A percentile compares a stretch with the other conserved stretches of the same genome.
phyloP scores from a whole-genome alignment of 2,329 filamentous ascomycete species.

The Microsporum canis region DNA sequence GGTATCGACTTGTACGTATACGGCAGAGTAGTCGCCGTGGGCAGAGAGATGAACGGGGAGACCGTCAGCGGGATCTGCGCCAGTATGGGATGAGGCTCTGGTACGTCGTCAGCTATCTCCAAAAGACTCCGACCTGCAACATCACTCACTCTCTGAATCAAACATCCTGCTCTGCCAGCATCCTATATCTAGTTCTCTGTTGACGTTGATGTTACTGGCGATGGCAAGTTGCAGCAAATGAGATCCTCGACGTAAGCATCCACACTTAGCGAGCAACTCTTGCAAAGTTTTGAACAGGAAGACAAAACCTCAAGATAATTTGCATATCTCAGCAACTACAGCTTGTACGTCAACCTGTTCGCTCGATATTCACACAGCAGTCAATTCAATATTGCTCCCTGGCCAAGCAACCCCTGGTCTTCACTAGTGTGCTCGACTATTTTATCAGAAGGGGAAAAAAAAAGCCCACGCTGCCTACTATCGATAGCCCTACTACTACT shows the following conservation, averaged over 20 bases:
- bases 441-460: background rate
- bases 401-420: background rate
- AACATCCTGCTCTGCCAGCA: conserved; percentile 27
- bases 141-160: conserved; percentile 33
- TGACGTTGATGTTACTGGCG: background rate
- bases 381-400: background rate
- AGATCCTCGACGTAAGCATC: background rate
- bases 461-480: background rate
- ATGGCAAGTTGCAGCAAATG: background rate
- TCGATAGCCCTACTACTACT: background rate
- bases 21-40: conserved; percentile 77
- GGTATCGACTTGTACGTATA: conserved; percentile 92
- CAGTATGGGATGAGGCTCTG: conserved; percentile 73
- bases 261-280: background rate
- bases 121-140: background rate
- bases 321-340: background rate
- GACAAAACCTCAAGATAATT: background rate
- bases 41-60: conserved; percentile 85
- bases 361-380: background rate
- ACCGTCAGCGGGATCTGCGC: conserved; percentile 89
- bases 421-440: background rate
- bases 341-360: background rate
- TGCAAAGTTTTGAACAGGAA: background rate
- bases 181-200: background rate
- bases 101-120: conserved; percentile 3